Evolutionary conservation across 1,139 yeast genomes (phyloP), one percentile per base, ranked within the genome.

Genomic region (Kodamaea sp.): DNA sequence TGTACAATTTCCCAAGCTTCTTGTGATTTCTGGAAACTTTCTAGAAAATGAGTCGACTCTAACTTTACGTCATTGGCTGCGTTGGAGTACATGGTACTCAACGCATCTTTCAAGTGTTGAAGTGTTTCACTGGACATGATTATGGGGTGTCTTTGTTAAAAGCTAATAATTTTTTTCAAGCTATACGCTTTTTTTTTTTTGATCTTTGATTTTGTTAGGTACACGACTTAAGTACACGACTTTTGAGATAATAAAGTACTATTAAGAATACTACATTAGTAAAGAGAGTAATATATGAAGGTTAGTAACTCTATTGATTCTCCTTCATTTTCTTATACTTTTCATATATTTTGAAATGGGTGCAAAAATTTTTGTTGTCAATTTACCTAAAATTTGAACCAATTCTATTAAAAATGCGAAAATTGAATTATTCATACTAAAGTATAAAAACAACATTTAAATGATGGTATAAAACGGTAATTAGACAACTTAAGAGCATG

Each of bases 21-120:
- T 35, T 72, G 65, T 0, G 90, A 81, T 59, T 89, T 84, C 60
- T 92, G 97, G 62, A 92, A 92, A 26, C 73, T 66, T 57, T 89
- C 94, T 44, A 94, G 68, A 54, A 67, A 87, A 34, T 68, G 69
- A 42, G 83, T 78, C 22, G 95, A 94, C 43, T 71, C 65, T 35
- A 70, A 69, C 56, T 84, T 84, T 27, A 73, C 66, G 6, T 60
- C 65, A 42, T 72, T 72, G 30, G 68, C 64, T 5, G 79, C 76
- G 49, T 70, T 69, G 42, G 79, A 63, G 56, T 84, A 83, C 70
- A 85, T 72, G 2, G 86, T 76, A 41, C 67, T 63, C 60, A 85
- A 70, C 30, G 90, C 90, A 48, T 55, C 57, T 35, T 62, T 55
- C 27, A 70, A 59, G 43, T 65, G 67, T 24, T 46, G 49, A 41